A percentile compares a stretch with the other conserved stretches of the same genome.
Conservation (phyloP, 768 basidiomycete genomes). For the Dentipellis fragilis region DNA sequence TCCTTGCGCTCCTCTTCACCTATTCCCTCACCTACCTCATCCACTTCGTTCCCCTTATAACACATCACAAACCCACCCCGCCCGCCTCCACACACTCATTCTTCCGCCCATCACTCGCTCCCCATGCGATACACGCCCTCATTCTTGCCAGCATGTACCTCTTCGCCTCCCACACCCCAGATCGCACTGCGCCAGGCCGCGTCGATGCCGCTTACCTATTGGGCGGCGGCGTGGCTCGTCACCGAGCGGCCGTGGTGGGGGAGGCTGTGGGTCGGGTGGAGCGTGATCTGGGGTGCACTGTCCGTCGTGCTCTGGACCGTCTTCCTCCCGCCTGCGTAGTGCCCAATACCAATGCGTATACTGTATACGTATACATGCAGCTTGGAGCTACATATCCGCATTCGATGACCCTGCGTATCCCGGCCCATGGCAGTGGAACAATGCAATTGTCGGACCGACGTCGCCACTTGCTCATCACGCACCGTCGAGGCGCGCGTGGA, state of each 20-base stretch:
- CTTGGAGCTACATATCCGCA: too few relatives aligned
- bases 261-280: conserved; percentile 68
- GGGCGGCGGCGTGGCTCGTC: conserved; percentile 71
- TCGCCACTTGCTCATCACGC: too few relatives aligned
- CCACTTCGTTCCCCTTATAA: not conserved
- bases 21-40: not conserved
- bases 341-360: not conserved
- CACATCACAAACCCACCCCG: conserved; percentile 1
- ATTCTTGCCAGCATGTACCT: conserved; percentile 53
- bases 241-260: conserved; percentile 39
- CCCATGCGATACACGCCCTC: conserved; percentile 70
- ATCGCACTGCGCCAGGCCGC: conserved; percentile 73
- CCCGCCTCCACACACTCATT: conserved; percentile 6
- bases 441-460: too few relatives aligned
- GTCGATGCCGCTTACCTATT: conserved; percentile 73
- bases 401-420: too few relatives aligned
- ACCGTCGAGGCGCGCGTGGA: too few relatives aligned
- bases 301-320: conserved; percentile 71
- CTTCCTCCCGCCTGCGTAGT: conserved; percentile 79
- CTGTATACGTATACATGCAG: too few relatives aligned
- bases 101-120: conserved; percentile 30
- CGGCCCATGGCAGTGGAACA: too few relatives aligned
- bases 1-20: conserved; percentile 39
- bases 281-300: conserved; percentile 61
- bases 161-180: conserved; percentile 72